Evolutionary conservation across 2,329 filamentous ascomycete species (phyloP).

Genomic region (Epichloe sp.): DNA sequence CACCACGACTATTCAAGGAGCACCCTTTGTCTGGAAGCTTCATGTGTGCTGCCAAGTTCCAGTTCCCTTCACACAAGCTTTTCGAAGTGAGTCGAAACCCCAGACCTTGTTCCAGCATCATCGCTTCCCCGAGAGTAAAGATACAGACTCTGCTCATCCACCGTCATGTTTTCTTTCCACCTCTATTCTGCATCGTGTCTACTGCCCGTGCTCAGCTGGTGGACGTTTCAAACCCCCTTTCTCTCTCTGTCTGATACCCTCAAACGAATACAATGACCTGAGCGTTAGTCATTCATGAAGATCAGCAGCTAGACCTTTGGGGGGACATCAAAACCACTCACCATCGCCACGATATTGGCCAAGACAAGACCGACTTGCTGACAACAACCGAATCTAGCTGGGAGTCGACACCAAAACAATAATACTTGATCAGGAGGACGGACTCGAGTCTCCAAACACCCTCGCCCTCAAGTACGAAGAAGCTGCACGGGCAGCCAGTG

Average conservation of each 20-base stretch:
- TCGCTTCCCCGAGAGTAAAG: not conserved
- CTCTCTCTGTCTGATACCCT: conserved; percentile 1
- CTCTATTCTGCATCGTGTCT: not conserved
- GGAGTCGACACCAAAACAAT: conserved; percentile 41
- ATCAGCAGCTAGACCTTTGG: not conserved
- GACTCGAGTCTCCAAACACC: conserved; percentile 44
- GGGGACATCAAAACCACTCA: not conserved
- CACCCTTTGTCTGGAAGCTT: conserved; percentile 27
- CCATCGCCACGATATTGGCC: too few species aligned
- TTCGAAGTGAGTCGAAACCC: conserved; percentile 41
- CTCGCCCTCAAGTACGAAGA: conserved; percentile 44
- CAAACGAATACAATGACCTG: not conserved
- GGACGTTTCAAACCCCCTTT: conserved; percentile 10
- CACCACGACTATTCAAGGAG: conserved; percentile 11
- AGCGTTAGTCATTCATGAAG: not conserved
- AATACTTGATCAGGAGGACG: conserved; percentile 41
- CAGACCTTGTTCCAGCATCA: conserved; percentile 19
- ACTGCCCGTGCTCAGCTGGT: conserved; percentile 4
- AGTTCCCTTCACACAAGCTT: conserved; percentile 42
- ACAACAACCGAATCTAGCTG: conserved; percentile 24
- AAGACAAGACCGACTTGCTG: not conserved
- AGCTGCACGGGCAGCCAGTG: conserved; percentile 37
- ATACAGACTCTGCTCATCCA: not conserved
- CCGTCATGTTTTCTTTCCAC: not conserved
- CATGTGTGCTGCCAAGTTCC: conserved; percentile 46